Conservation (phyloP, 148 eudicot species). For the Rhododendron ferrugineum region DNA sequence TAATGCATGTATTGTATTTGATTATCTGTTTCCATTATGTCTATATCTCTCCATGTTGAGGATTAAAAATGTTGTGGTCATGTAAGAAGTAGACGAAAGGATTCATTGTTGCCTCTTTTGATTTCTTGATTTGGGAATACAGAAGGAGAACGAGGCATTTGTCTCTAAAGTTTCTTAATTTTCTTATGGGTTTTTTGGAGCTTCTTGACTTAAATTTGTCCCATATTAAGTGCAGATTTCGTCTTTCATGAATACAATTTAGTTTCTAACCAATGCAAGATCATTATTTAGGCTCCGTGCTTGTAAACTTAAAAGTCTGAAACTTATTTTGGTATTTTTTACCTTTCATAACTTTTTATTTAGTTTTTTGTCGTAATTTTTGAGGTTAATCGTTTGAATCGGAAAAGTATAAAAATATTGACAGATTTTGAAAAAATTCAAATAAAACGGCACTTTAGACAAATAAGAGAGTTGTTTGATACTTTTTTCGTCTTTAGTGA, state of each 20-base stretch:
- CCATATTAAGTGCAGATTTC: neutral
- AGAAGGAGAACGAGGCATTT: neutral
- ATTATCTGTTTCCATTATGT: neutral
- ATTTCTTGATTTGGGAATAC: neutral
- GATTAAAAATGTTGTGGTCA: neutral
- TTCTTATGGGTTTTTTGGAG: neutral
- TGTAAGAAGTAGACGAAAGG: neutral
- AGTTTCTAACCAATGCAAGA: neutral
- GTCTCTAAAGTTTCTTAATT: neutral
- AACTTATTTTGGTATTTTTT: no score
- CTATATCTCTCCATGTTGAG: neutral
- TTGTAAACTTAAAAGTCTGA: no score
- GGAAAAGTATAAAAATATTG: no score
- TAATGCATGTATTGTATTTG: neutral
- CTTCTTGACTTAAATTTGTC: neutral
- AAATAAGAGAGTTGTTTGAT: no score
- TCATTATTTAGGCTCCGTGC: no score
- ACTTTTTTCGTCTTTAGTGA: no score
- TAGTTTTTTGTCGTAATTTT: no score
- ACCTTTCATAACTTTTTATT: no score
- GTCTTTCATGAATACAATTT: neutral
- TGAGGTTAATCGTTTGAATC: no score
- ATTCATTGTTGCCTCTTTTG: neutral
- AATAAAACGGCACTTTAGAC: no score
- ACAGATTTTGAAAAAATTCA: no score